These are phyloP conservation scores for Avena eriantha DNA, from an alignment of 176 grass and related monocot genomes.

Conservation along the genomic window DNA sequence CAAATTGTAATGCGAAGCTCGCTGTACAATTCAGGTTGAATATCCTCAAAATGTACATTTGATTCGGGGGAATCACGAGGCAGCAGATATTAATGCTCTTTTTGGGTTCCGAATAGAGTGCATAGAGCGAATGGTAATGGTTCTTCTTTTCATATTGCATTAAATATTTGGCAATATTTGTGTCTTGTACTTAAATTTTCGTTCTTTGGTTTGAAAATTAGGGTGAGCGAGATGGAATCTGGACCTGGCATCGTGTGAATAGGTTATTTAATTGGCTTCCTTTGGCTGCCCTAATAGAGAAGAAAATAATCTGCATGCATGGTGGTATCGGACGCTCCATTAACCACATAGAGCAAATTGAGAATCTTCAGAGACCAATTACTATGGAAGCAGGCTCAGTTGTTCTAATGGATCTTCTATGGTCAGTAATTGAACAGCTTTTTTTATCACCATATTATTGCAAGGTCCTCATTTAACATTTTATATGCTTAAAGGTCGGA, in stretches of 20 bases:
- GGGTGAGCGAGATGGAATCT: conserved; percentile 98
- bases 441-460: conserved; percentile 25
- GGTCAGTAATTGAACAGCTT: conserved; percentile 58
- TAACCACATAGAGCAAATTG: conserved; percentile 98
- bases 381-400: conserved; percentile 98
- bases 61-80: conserved; percentile 99
- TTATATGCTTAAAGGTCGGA: conserved; percentile 76
- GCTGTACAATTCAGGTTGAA: conserved; percentile 72
- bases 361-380: conserved; percentile 92
- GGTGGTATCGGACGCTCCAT: conserved; percentile 98
- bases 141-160: conserved; percentile 30
- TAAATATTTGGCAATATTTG: conserved; percentile 6
- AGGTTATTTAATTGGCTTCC: conserved; percentile 98
- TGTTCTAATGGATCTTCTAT: conserved; percentile 99
- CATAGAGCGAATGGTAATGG: conserved; percentile 94
- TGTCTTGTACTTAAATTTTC: conserved; percentile 4
- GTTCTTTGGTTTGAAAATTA: conserved; percentile 52
- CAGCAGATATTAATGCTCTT: conserved; percentile 98
- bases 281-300: conserved; percentile 95
- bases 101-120: conserved; percentile 99
- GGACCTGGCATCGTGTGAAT: conserved; percentile 95
- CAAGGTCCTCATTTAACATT: conserved; percentile 34
- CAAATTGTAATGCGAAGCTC: conserved; percentile 20
- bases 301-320: conserved; percentile 99
- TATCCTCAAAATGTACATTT: conserved; percentile 97